These are phyloP conservation scores for Biscutella laevigata DNA, from an alignment of 441 rosid species.

Conservation along the genomic window DNA sequence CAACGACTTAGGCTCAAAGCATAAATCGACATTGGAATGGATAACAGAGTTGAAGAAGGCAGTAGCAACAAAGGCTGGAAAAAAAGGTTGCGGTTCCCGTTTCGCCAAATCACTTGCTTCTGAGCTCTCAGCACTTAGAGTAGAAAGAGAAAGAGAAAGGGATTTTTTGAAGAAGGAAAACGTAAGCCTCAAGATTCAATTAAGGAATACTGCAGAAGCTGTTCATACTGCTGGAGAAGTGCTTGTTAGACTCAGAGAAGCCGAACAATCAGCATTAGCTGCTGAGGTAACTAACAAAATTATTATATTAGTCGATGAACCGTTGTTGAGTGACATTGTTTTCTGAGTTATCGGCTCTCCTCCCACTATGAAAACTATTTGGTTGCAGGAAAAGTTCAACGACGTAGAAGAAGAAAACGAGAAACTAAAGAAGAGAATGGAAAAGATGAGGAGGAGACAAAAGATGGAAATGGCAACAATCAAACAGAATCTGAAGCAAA, in stretches of 20 bases:
- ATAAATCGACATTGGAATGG: conserved; percentile 67
- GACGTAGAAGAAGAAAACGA: conserved; percentile 60
- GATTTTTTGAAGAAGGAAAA: conserved; percentile 68
- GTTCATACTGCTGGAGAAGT: conserved; percentile 98
- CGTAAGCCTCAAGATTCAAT: conserved; percentile 62
- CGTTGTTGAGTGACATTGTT: background rate
- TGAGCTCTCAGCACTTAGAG: conserved; percentile 66
- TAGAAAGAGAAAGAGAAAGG: conserved; percentile 71
- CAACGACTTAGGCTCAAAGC: conserved; percentile 56
- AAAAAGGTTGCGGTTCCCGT: conserved; percentile 62
- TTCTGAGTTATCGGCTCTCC: background rate
- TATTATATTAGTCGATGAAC: background rate
- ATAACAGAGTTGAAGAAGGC: conserved; percentile 81
- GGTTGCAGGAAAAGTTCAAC: conserved; percentile 47
- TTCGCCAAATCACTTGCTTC: conserved; percentile 64
- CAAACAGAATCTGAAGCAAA: conserved; percentile 72
- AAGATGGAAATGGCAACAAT: conserved; percentile 84
- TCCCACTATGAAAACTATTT: background rate
- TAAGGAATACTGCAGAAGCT: conserved; percentile 89
- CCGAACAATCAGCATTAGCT: conserved; percentile 63
- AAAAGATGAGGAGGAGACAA: conserved; percentile 78
- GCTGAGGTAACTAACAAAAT: conserved; percentile 52
- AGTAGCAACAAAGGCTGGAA: conserved; percentile 62
- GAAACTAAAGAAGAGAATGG: conserved; percentile 73
- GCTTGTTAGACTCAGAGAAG: conserved; percentile 79